phyloP scores from a whole-genome alignment of 495 filamentous ascomycete genomes.

The Neurospora cerealis region DNA sequence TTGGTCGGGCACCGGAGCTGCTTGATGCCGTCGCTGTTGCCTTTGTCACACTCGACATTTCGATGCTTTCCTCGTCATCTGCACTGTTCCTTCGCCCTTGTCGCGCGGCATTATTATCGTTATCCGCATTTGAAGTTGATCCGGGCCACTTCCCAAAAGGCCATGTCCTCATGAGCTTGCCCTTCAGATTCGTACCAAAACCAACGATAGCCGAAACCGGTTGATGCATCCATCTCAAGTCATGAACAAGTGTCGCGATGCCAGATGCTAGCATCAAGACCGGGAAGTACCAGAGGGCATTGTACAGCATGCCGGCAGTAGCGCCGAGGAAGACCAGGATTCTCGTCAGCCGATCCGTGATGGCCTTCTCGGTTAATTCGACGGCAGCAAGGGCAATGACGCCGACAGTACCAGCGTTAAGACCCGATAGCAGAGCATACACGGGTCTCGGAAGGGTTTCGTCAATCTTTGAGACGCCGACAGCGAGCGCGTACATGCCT shows the following conservation, averaged over 20 bases:
- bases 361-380: slow-evolving; percentile 61
- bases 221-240: slow-evolving; percentile 42
- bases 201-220: slow-evolving; percentile 6
- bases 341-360: slow-evolving; percentile 61
- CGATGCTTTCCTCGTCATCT: slow-evolving; percentile 1
- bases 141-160: not conserved
- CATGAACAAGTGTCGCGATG: slow-evolving; percentile 48
- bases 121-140: not conserved
- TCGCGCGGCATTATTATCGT: not conserved
- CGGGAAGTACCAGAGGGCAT: slow-evolving; percentile 76
- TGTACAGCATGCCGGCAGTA: slow-evolving; percentile 63
- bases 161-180: not conserved
- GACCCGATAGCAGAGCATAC: slow-evolving; percentile 66
- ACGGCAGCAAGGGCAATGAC: slow-evolving; percentile 72
- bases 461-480: slow-evolving; percentile 55
- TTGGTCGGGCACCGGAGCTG: not conserved
- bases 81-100: not conserved
- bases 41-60: not conserved
- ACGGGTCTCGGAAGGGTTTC: slow-evolving; percentile 52
- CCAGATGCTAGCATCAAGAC: slow-evolving; percentile 52
- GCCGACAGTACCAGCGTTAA: slow-evolving; percentile 72
- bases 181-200: not conserved
- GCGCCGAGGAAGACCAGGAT: slow-evolving; percentile 61
- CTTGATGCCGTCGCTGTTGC: not conserved
- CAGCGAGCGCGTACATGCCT: slow-evolving; percentile 62